Evolutionary conservation across 1,284 basidiomycete genomes (phyloP).

Genomic region (Neotropicomus parvogracilis): DNA sequence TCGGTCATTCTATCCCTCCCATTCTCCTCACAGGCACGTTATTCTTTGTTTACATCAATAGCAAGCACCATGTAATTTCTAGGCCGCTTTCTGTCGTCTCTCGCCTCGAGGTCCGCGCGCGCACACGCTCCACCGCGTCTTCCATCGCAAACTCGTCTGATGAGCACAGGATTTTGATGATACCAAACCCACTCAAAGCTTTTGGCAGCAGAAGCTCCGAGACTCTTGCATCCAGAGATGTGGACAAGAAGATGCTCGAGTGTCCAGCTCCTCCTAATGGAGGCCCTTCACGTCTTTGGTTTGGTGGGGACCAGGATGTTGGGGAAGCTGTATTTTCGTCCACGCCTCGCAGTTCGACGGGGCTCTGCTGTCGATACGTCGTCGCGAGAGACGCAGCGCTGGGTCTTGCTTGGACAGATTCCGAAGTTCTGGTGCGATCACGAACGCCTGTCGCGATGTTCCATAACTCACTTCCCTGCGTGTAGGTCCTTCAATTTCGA

Average conservation of each 20-base stretch:
- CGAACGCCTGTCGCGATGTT: neutral
- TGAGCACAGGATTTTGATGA: conserved; percentile 28
- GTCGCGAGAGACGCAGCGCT: conserved; percentile 22
- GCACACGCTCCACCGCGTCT: conserved; percentile 20
- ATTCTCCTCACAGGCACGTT: conserved; percentile 30
- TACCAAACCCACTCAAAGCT: conserved; percentile 59
- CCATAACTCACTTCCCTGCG: neutral
- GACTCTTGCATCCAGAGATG: conserved; percentile 32
- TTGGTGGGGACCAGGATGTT: conserved; percentile 26
- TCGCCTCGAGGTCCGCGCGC: conserved; percentile 16
- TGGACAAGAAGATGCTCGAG: neutral
- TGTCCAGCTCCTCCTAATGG: conserved; percentile 8
- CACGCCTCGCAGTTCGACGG: conserved; percentile 7
- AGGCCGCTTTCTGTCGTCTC: conserved; percentile 33
- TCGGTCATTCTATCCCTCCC: conserved; percentile 11
- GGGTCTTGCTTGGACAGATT: conserved; percentile 29
- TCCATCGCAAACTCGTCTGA: conserved; percentile 21
- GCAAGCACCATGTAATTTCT: conserved; percentile 27
- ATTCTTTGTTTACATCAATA: conserved; percentile 26
- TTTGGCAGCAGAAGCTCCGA: conserved; percentile 31
- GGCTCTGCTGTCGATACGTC: conserved; percentile 23
- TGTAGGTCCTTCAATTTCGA: conserved; percentile 27
- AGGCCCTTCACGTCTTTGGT: conserved; percentile 23
- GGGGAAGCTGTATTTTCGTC: conserved; percentile 22
- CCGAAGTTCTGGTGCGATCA: conserved; percentile 27